Base-by-base conservation (phyloP, 495 filamentous ascomycete genomes). In the Trichoderma virens region DNA sequence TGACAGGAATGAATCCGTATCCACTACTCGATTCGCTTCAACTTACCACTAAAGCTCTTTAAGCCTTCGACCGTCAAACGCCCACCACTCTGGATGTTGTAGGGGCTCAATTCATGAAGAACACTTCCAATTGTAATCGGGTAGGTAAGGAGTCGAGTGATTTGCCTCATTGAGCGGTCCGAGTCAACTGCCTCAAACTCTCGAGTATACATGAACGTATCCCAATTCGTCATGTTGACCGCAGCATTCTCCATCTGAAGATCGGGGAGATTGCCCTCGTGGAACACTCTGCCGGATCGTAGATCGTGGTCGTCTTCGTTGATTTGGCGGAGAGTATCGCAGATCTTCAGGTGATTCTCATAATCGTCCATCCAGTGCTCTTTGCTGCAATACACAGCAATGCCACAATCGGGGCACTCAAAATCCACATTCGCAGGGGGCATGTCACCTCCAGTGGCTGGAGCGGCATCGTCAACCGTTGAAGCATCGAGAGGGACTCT, bases 261-360 rank as follows among this genome's bases (percentile, higher is more conserved):
- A 5, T 85, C 89, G 0, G 94, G 91, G 71, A 96, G 97, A 61
- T 91, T 82, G 74, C 97, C 97, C 73, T 99, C 95, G 30, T 89
- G 89, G 75, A 98, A 98, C 75, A 90, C 89, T 14, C 94, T 85
- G 20, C 93, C 93, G 32, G 89, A 93, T 27, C 88, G 84, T 64
- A 99, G 78, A 72, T 99, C 94, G 73, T 99, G 94, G 71, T 98
- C 95, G 70, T 99, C 94, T 77, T 99, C 94, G 69, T 99, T 99
- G 74, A 93, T 91, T 76, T 98, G 85, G 60, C 87, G 81, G 27
- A 99, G 78, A 0, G 87, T 89, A 69, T 99, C 95, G 74, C 94
- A 99, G 34, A 98, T 87, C 72, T 96, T 84, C 23, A 98, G 74
- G 72, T 99, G 94, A 2, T 85, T 80, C 74, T 96, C 93, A 70